A percentile compares a stretch with the other conserved stretches of the same genome.
Evolutionary conservation across 208 protist genomes (phyloP).

Genomic region (Leishmania major): DNA sequence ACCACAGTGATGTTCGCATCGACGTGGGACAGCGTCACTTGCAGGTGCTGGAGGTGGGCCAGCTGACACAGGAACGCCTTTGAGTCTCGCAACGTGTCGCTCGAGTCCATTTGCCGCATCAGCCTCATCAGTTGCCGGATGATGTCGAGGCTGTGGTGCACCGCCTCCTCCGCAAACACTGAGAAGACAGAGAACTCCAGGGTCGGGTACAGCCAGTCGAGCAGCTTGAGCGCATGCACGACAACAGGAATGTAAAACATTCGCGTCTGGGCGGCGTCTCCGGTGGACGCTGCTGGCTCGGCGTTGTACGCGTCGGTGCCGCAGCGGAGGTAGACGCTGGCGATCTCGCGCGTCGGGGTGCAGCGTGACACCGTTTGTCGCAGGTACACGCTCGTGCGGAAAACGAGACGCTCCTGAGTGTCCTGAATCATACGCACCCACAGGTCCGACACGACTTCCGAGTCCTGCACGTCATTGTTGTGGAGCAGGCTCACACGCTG

Average conservation of each 20-base stretch:
- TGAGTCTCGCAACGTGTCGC: constrained; percentile 36
- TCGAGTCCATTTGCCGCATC: constrained; percentile 43
- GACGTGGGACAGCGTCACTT: constrained; percentile 68
- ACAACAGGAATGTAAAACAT: constrained; percentile 62
- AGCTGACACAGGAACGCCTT: constrained; percentile 73
- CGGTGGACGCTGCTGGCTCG: background rate
- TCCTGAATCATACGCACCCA: constrained; percentile 86
- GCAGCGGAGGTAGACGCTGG: constrained; percentile 44
- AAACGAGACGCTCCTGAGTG: constrained; percentile 85
- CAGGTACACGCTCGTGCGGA: constrained; percentile 80
- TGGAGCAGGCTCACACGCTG: constrained; percentile 52
- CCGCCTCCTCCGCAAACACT: constrained; percentile 88
- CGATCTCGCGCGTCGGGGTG: constrained; percentile 42
- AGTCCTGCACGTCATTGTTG: constrained; percentile 39
- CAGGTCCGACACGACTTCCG: constrained; percentile 42
- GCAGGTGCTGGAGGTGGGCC: constrained; percentile 76
- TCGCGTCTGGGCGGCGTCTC: background rate
- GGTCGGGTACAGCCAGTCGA: constrained; percentile 79
- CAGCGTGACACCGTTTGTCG: constrained; percentile 56
- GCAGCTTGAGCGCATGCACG: constrained; percentile 57
- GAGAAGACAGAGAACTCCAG: constrained; percentile 87
- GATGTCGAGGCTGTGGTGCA: constrained; percentile 60
- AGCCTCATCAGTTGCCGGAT: constrained; percentile 63
- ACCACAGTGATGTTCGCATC: constrained; percentile 87
- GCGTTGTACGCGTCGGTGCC: constrained; percentile 17